phyloP scores from a whole-genome alignment of 371 early-diverging fungal species.

The Mucor lusitanicus region DNA sequence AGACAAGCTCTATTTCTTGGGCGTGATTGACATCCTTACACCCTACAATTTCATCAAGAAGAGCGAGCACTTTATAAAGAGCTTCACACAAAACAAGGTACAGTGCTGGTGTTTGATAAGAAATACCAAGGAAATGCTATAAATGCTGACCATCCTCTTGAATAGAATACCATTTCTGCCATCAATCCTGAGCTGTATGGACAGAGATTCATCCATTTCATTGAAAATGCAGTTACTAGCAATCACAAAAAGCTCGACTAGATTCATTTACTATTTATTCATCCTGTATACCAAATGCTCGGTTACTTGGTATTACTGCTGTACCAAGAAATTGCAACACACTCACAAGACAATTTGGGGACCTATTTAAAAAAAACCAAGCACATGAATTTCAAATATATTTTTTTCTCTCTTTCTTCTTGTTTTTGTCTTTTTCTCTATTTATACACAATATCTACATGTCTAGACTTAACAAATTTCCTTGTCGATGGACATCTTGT shows the following conservation, averaged over 20 bases:
- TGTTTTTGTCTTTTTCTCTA: not conserved
- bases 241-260: slow-evolving; percentile 8
- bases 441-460: not conserved
- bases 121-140: slow-evolving; percentile 1
- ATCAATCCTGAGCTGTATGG: slow-evolving; percentile 87
- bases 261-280: not conserved
- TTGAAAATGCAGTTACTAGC: slow-evolving; percentile 37
- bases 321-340: not conserved
- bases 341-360: not conserved
- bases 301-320: not conserved
- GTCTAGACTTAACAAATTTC: slow-evolving; percentile 6
- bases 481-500: slow-evolving; percentile 59
- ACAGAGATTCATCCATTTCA: slow-evolving; percentile 83
- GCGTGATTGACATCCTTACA: slow-evolving; percentile 96
- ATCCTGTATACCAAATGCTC: not conserved
- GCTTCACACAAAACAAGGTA: slow-evolving; percentile 74
- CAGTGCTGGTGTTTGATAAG: not conserved
- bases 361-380: not conserved
- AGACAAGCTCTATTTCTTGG: slow-evolving; percentile 85
- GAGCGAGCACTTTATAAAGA: slow-evolving; percentile 85
- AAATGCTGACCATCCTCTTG: not conserved
- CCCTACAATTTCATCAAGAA: slow-evolving; percentile 86
- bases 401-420: not conserved
- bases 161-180: slow-evolving; percentile 78
- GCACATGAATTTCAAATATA: slow-evolving; percentile 2